Conservation (phyloP, 2,329 filamentous ascomycete species). For the Aspergillus tanneri region DNA sequence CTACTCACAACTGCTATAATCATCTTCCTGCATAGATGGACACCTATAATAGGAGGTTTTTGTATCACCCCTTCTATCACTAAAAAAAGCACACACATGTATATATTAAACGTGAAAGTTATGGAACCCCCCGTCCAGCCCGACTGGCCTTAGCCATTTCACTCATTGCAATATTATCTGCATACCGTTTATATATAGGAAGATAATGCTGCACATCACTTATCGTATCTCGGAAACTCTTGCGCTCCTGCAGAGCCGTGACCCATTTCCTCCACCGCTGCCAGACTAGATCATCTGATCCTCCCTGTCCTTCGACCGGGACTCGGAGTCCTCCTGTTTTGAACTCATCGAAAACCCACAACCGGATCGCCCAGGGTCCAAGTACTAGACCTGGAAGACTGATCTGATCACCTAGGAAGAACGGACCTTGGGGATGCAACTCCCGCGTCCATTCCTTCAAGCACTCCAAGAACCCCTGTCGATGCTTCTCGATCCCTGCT, state of each 20-base stretch:
- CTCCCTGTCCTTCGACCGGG: slow-evolving; percentile 48
- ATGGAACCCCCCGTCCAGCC: slow-evolving; percentile 63
- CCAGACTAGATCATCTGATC: slow-evolving; percentile 60
- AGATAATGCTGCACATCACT: slow-evolving; percentile 68
- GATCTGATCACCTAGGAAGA: slow-evolving; percentile 65
- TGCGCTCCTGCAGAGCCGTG: slow-evolving; percentile 57
- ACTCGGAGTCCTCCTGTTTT: slow-evolving; percentile 59
- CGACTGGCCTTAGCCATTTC: slow-evolving; percentile 63
- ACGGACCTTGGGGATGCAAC: slow-evolving; percentile 63
- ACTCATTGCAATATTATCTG: slow-evolving; percentile 63
- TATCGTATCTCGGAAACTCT: slow-evolving; percentile 66
- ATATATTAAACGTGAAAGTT: slow-evolving; percentile 21
- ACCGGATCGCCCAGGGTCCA: slow-evolving; percentile 69
- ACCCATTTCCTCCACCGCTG: slow-evolving; percentile 65
- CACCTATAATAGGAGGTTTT: too few species aligned
- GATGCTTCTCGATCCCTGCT: slow-evolving; percentile 50
- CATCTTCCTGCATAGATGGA: too few species aligned
- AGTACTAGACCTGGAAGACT: slow-evolving; percentile 68
- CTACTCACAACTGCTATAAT: too few species aligned
- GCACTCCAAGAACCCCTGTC: slow-evolving; percentile 58
- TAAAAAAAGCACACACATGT: background rate
- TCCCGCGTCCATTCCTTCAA: slow-evolving; percentile 62
- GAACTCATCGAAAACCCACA: slow-evolving; percentile 74
- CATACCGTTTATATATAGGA: slow-evolving; percentile 66
- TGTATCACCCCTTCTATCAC: too few species aligned